Evolutionary conservation across 169 alveolate species (phyloP), one percentile per base, ranked within the genome.

Genomic region (Eimeria sp.): DNA sequence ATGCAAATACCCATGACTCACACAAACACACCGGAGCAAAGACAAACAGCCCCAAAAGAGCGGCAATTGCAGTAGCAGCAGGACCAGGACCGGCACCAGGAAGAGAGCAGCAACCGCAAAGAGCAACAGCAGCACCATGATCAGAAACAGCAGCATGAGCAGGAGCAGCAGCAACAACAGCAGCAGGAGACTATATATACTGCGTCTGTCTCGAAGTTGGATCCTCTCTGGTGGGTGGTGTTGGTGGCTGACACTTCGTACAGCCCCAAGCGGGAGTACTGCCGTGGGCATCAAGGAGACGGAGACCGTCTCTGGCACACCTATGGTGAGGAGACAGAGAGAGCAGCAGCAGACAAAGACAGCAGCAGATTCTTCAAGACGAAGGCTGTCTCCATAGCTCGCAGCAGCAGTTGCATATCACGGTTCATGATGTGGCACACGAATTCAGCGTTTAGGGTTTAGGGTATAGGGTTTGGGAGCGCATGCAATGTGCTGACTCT

Each of bases 251-350:
- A 45, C 88, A 76, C 18, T 43, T 40, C 34, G 88, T 14, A 30
- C 88, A 76, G 65, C 88, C 88, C 88, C 88, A 76, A 4, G 51
- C 61, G 54, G 88, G 88, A 6, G 88, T 76, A 34, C 88, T 76
- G 65, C 88, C 88, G 63, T 43, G n/a, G n/a, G 88, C 47, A n/a
- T 40, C 88, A 4, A 76, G 30, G 30, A 76, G 65, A 11, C 43
- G 54, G 65, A 76, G 30, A n/a, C 65, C 45, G 40, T 11, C 22
- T 20, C 43, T 34, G 14, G 16, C 22, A 20, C 88, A 76, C 88
- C 88, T 76, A 49, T 14, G 2, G 20, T 4, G 7, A 61, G n/a
- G 70, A 20, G n/a, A 61, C 18, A 61, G 70, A 61, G 27, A 61
- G n/a, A 16, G n/a, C 80, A 70, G 47, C 49, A 70, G 80, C 43